Base-by-base conservation (phyloP, 2,329 filamentous ascomycete genomes). In the Aspergillus sp. region DNA sequence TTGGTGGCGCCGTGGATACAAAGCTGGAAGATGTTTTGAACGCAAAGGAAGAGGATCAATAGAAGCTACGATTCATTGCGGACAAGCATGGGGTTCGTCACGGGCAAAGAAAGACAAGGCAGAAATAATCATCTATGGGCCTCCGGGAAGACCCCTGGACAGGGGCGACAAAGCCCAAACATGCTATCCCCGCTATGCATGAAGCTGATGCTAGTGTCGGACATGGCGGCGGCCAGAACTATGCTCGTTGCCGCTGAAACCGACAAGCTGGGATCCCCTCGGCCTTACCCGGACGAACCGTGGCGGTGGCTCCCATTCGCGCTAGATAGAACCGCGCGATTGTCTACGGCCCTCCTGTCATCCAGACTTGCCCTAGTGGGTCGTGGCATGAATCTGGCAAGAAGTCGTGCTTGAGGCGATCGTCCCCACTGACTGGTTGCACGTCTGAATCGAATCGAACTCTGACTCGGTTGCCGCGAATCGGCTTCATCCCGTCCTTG, bases 21-120 rank as follows among this genome's bases (percentile, higher is more conserved):
- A 80, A 76, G 61, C 69, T 82, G 47, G 76, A 80, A 52, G 78
- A 81, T 63, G 76, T 82, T 43, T 65, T 82, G 54, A 76, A 78
- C 66, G 76, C 74, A 17, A 70, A 69, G 58, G 71, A 69, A 59
- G 71, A 74, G 28, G 69, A 73, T 32, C 56, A 70, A 39, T 75
- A 72, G 64, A 61, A 58, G 39, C 28, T 32, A 25, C 51, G 36
- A 39, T 25, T 47, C 30, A 32, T 4, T 21, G 12, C 9, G 25
- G 12, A 15, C 39, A 19, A 19, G 21, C 36, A 43, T 28, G 28
- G 17, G 41, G 17, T 43, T 17, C 32, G n/a, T 36, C 25, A 36
- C 32, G 23, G 53, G 53, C 39, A 21, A 30, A 47, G 23, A 32
- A 15, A n/a, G 32, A 53, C 21, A 45, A 41, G 13, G n/a, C 32